These are phyloP conservation scores for Suhomyces vadensis DNA, from an alignment of 805 yeast genomes.

Conservation along the genomic window DNA sequence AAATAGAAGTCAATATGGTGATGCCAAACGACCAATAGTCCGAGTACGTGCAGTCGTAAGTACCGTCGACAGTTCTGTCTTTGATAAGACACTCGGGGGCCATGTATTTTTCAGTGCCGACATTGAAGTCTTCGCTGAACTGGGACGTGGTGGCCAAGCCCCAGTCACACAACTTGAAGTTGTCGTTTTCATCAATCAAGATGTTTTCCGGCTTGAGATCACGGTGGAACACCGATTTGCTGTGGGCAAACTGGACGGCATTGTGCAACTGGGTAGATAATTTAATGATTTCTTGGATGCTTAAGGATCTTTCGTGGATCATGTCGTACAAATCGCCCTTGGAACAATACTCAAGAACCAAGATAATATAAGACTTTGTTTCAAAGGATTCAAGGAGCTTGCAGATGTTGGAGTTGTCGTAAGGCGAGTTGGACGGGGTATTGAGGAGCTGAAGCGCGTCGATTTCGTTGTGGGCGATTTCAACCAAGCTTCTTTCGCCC, in stretches of 20 bases:
- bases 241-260: constrained; percentile 58
- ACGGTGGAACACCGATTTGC: constrained; percentile 55
- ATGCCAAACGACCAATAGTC: constrained; percentile 59
- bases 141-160: constrained; percentile 43
- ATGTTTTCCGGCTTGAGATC: constrained; percentile 62
- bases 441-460: constrained; percentile 35
- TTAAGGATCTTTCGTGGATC: constrained; percentile 27
- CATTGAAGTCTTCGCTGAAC: constrained; percentile 35
- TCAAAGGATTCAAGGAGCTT: constrained; percentile 59
- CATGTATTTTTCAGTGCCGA: constrained; percentile 63
- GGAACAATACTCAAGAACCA: constrained; percentile 67
- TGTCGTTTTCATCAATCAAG: constrained; percentile 53
- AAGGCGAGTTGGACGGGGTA: not conserved
- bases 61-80: constrained; percentile 15
- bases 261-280: constrained; percentile 47
- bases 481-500: constrained; percentile 10
- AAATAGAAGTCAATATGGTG: constrained; percentile 49
- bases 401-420: constrained; percentile 52
- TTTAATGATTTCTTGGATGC: constrained; percentile 13
- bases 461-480: constrained; percentile 58
- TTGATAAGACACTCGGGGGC: constrained; percentile 49
- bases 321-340: constrained; percentile 70
- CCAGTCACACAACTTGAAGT: constrained; percentile 58
- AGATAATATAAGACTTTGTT: constrained; percentile 48
- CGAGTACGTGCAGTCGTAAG: constrained; percentile 44